Conservation (phyloP, 225 moss, liverwort and hornwort species). For the Bryum argenteum region DNA sequence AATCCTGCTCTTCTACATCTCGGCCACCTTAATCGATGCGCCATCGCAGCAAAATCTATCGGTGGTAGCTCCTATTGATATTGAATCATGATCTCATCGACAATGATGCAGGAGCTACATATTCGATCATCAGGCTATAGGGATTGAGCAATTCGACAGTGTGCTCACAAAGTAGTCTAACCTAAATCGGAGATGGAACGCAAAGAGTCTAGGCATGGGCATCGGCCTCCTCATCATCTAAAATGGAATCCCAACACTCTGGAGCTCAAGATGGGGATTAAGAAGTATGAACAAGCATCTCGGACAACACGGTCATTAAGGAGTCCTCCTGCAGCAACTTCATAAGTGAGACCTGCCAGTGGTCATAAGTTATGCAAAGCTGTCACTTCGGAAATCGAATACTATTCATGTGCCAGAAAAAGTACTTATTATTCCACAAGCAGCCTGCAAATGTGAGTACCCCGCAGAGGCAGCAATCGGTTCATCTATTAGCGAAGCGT, state of each 20-base stretch:
- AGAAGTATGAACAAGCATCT: not conserved
- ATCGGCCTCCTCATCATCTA: not conserved
- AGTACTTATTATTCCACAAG: not conserved
- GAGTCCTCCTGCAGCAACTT: slow-evolving; percentile 2
- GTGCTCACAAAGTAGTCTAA: not conserved
- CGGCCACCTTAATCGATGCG: not conserved
- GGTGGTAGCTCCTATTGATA: not conserved
- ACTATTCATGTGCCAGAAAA: not conserved
- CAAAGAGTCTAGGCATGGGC: slow-evolving; percentile 6
- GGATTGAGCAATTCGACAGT: not conserved
- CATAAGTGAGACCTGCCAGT: slow-evolving; percentile 2
- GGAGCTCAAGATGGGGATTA: not conserved
- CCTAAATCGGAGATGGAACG: not conserved
- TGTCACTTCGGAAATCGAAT: not conserved
- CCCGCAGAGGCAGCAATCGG: slow-evolving; percentile 3
- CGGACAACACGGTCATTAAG: not conserved
- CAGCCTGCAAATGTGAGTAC: not conserved
- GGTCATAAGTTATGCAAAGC: slow-evolving; percentile 3
- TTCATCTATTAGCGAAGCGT: not conserved
- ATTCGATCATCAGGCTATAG: not conserved
- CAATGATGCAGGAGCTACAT: not conserved
- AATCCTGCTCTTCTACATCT: slow-evolving; percentile 25
- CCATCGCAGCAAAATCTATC: not conserved
- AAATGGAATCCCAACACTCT: not conserved
- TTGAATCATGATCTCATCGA: not conserved